Evolutionary conservation across 2,329 filamentous ascomycete species (phyloP).

Genomic region (Cytospora chrysosperma): DNA sequence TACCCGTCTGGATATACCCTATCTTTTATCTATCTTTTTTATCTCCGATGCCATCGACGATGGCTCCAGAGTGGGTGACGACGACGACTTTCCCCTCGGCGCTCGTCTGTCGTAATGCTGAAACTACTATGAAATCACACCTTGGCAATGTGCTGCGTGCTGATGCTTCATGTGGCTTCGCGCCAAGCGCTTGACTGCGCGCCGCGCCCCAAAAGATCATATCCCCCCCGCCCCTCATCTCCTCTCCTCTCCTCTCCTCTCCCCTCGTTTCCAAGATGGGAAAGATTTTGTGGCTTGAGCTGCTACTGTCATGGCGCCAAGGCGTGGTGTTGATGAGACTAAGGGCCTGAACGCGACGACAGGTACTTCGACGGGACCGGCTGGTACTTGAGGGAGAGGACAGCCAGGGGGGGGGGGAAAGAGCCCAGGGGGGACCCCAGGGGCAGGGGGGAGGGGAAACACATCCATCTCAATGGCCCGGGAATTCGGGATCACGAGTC

Average conservation of each 20-base stretch:
- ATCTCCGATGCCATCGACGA: not conserved
- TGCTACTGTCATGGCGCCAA: constrained; percentile 1
- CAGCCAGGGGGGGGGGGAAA: no score
- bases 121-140: not conserved
- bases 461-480: no score
- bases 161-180: not conserved
- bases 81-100: not conserved
- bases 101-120: not conserved
- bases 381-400: no score
- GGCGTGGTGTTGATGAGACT: not conserved
- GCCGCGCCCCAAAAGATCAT: not conserved
- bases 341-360: no score
- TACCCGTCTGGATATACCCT: no score
- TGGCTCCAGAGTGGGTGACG: no score
- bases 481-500: not conserved
- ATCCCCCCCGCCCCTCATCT: no score
- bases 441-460: no score
- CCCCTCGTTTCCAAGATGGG: no score
- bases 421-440: no score
- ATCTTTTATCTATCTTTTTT: no score
- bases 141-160: not conserved
- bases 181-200: not conserved
- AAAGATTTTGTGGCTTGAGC: not conserved
- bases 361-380: constrained; percentile 10
- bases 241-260: not conserved